Evolutionary conservation across 2,329 filamentous ascomycete species (phyloP), one percentile per base, ranked within the genome.

Genomic region (Pseudogymnoascus sp.): DNA sequence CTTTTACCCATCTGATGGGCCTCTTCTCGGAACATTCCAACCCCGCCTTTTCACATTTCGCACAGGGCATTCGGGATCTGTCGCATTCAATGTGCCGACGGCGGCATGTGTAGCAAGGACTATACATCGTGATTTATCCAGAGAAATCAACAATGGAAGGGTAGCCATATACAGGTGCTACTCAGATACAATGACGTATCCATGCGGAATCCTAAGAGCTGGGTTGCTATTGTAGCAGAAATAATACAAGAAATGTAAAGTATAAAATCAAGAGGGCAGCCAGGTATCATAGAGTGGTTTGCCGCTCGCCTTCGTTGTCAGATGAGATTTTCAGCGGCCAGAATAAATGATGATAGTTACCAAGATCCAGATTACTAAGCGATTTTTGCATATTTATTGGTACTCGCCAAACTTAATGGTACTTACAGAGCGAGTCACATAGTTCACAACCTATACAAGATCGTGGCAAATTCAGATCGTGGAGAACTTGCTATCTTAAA

Each of bases 1-100:
- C 74, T 53, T 73, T 69, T 4, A 75, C 74, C 74, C 74, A 76
- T 67, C 72, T 65, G 3, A 74, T 57, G 4, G 74, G 74, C 19
- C 74, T 67, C 64, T 71, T 71, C 35, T 73, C 70, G 33, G 70
- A 67, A 53, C 74, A 76, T 68, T 75, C 69, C 8, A 75, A 31
- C 2, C 72, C 74, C 9, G 70, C 70, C 40, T 72, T 75, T 38
- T 69, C 59, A 57, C 74, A 76, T 68, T 76, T 76, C 26, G 60
- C 63, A 60, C 74, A 76, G 6, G 74, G 74, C 1, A 62, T 60
- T 13, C 67, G 62, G 4, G 71, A 68, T 61, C 67, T 71, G 62
- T 74, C 72, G 64, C 74, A 76, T 65, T 74, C 72, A 47, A 76
- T 71, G 61, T 70, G 74, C 50, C 74, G 72, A 4, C 68, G 72